A percentile compares a stretch with the other conserved stretches of the same genome.
phyloP scores from a whole-genome alignment of 148 eudicot species.

The Rhododendron ovatum region DNA sequence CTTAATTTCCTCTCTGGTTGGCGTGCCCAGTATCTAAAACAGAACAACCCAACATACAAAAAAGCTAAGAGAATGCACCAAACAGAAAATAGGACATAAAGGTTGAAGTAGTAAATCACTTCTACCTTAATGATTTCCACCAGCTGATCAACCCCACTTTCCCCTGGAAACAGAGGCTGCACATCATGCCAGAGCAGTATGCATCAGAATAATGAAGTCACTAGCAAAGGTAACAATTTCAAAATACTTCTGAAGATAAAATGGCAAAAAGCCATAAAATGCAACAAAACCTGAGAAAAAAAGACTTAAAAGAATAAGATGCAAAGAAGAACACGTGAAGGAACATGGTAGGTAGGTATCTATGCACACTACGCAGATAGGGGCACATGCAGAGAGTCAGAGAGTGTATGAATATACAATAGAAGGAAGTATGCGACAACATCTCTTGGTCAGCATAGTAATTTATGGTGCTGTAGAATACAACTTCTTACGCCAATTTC shows the following conservation, averaged over 20 bases:
- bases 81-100: neutral
- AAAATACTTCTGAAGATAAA: neutral
- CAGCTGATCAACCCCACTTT: constrained; percentile 96
- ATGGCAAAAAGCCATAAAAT: neutral
- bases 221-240: neutral
- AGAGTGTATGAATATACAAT: neutral
- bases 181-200: constrained; percentile 17
- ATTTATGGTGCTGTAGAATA: neutral
- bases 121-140: constrained; percentile 89
- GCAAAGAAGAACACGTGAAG: neutral
- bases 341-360: neutral
- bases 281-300: neutral
- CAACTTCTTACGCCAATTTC: neutral
- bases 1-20: constrained; percentile 86
- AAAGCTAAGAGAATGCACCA: neutral
- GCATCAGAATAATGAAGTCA: constrained; percentile 10
- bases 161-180: constrained; percentile 98
- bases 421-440: neutral
- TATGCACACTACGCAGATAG: neutral
- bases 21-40: constrained; percentile 74
- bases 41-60: neutral
- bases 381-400: neutral
- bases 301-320: neutral
- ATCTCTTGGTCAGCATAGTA: neutral
- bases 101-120: neutral